Evolutionary conservation across 2,329 filamentous ascomycete genomes (phyloP).

Genomic region (Parastagonospora nodorum): DNA sequence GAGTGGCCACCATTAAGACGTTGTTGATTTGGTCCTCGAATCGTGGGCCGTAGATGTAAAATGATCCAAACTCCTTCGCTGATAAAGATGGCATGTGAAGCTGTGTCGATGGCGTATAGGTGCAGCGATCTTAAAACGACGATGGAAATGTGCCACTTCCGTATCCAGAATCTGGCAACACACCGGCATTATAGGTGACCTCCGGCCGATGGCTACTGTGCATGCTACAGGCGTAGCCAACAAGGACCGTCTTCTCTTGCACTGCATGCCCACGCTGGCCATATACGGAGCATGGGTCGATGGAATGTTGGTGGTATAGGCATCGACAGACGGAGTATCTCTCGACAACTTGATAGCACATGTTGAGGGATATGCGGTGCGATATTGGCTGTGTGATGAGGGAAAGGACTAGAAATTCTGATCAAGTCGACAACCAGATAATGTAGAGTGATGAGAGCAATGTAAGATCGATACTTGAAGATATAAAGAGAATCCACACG

Average conservation of each 20-base stretch:
- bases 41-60: constrained; percentile 5
- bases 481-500: constrained; percentile 17
- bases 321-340: constrained; percentile 86
- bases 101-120: constrained; percentile 5
- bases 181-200: constrained; percentile 18
- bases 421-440: constrained; percentile 1
- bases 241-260: constrained; percentile 76
- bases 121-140: constrained; percentile 14
- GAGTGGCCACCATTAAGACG: not conserved
- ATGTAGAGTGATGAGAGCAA: constrained; percentile 12
- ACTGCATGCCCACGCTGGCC: constrained; percentile 73
- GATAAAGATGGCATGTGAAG: not conserved
- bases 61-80: constrained; percentile 4
- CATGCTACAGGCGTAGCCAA: constrained; percentile 76
- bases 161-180: constrained; percentile 38
- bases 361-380: constrained; percentile 44
- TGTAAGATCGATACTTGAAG: constrained; percentile 16
- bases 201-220: constrained; percentile 53
- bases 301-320: constrained; percentile 83
- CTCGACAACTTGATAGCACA: constrained; percentile 89
- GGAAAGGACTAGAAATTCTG: constrained; percentile 2
- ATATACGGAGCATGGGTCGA: constrained; percentile 80
- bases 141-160: constrained; percentile 29
- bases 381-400: constrained; percentile 1
- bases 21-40: not conserved